Base-by-base conservation (phyloP, 441 rosid species). In the Corymbia calophylla region DNA sequence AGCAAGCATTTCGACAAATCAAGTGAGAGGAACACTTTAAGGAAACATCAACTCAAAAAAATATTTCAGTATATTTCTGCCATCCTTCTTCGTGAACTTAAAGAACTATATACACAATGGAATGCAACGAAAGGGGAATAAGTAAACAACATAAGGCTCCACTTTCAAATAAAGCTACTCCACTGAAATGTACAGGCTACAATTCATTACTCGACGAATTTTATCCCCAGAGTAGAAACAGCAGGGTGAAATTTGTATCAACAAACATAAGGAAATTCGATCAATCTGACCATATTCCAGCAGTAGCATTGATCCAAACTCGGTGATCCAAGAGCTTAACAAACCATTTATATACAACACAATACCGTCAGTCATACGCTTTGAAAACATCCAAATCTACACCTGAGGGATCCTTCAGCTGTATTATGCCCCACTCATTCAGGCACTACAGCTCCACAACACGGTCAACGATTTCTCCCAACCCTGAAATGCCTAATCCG, bases 271-370 rank as follows among this genome's bases (percentile, higher is more conserved):
- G 5, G 60, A 55, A 19, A 55, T 55, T 55, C 2, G 5, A 55
- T 55, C 1, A 4, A 8, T 55, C 0, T 21, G 0, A 3, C 27
- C 58, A 1, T 55, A 55, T 55, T 55, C 11, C 0, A 55, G 60
- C 7, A 9, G 27, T 3, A 8, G 60, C 60, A 8, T 8, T 0
- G 27, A 55, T 55, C 60, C 27, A 55, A 21, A 55, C 11, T 55
- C 0, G 0, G 2, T 21, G 14, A 55, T 55, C 1, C 60, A 8
- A 55, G 27, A 21, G 1, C 60, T 62, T 6, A 29, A 29, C 9
- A 29, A 13, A 62, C 4, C 68, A 62, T 10, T n/a, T 15, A 62
- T 27, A 29, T 29, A 29, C 32, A 62, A 62, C 32, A 27, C 8
- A 3, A 5, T 1, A 8, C 5, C 4, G 2, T 29, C 1, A 13